A percentile compares a stretch with the other conserved stretches of the same genome.
Conservation (phyloP, 1,284 basidiomycete genomes). For the Albatrellus sp. region DNA sequence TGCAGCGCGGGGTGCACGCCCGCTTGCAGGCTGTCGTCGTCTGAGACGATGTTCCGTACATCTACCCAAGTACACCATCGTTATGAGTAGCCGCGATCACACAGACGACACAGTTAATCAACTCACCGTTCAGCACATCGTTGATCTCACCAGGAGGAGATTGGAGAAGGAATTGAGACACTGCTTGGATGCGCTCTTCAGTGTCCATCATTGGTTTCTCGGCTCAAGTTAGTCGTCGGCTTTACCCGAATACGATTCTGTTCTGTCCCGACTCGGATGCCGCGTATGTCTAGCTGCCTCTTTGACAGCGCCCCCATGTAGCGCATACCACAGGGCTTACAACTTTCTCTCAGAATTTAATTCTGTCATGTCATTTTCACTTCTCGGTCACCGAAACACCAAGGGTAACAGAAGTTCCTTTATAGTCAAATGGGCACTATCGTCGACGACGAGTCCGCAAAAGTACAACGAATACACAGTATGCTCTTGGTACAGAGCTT, state of each 20-base stretch:
- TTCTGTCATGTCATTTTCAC: too few relatives aligned
- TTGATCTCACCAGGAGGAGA: constrained; percentile 93
- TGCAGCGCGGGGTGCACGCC: constrained; percentile 67
- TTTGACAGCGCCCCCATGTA: too few relatives aligned
- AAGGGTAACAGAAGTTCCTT: too few relatives aligned
- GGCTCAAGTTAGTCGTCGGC: constrained; percentile 2
- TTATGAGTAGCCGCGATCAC: constrained; percentile 3
- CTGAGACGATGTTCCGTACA: constrained; percentile 76
- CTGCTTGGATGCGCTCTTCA: constrained; percentile 53
- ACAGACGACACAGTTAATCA: constrained; percentile 1
- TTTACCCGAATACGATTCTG: not conserved
- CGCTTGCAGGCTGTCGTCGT: constrained; percentile 71
- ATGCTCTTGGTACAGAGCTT: not conserved
- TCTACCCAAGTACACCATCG: constrained; percentile 39
- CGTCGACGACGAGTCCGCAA: too few relatives aligned
- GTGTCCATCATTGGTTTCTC: constrained; percentile 33
- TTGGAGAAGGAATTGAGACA: constrained; percentile 73
- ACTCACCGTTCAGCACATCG: constrained; percentile 77
- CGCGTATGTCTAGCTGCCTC: too few relatives aligned
- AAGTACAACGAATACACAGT: not conserved
- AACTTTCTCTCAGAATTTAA: too few relatives aligned
- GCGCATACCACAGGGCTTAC: too few relatives aligned
- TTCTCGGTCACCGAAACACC: too few relatives aligned
- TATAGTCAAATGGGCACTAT: too few relatives aligned
- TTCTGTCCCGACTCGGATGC: too few relatives aligned